Evolutionary conservation across 2,329 filamentous ascomycete species (phyloP).

Genomic region (Aspergillus fumigatiaffinis): DNA sequence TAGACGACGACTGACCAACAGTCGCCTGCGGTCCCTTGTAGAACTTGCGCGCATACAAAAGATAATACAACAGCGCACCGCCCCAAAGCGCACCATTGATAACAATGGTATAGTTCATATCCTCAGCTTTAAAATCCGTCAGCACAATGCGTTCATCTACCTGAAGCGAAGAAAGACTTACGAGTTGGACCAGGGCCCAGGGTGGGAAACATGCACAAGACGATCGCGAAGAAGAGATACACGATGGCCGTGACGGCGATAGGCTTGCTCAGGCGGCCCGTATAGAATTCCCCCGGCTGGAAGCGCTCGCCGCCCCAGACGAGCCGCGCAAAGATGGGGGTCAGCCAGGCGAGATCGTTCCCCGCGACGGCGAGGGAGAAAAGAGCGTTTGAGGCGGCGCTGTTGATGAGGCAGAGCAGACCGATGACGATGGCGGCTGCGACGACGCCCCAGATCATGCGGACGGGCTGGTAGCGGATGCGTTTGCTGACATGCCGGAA

Average conservation of each 20-base stretch:
- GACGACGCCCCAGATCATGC: slow-evolving; percentile 55
- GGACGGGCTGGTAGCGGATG: slow-evolving; percentile 55
- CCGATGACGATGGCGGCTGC: slow-evolving; percentile 51
- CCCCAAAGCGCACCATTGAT: slow-evolving; percentile 57
- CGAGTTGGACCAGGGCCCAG: slow-evolving; percentile 51
- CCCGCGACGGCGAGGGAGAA: slow-evolving; percentile 53
- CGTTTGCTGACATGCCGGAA: slow-evolving; percentile 53
- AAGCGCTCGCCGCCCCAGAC: slow-evolving; percentile 57
- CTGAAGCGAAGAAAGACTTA: slow-evolving; percentile 19
- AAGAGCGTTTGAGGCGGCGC: slow-evolving; percentile 53
- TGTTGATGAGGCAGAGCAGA: slow-evolving; percentile 54
- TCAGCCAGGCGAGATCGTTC: slow-evolving; percentile 57
- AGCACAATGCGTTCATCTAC: slow-evolving; percentile 4
- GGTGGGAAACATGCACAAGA: slow-evolving; percentile 56
- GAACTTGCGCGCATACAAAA: slow-evolving; percentile 55
- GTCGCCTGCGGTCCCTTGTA: slow-evolving; percentile 59
- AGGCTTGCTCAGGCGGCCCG: slow-evolving; percentile 49
- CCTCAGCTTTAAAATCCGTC: slow-evolving; percentile 27
- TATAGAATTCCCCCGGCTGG: slow-evolving; percentile 56
- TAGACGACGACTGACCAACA: slow-evolving; percentile 32
- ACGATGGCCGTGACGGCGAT: slow-evolving; percentile 52
- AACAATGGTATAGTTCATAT: slow-evolving; percentile 61
- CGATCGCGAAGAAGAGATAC: slow-evolving; percentile 53
- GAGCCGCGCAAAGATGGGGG: slow-evolving; percentile 54
- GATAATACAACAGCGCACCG: slow-evolving; percentile 53